Percentiles rank a stretch among this genome's conserved stretches.
phyloP scores from a whole-genome alignment of 2,329 filamentous ascomycete species.

The Exophiala sp. region DNA sequence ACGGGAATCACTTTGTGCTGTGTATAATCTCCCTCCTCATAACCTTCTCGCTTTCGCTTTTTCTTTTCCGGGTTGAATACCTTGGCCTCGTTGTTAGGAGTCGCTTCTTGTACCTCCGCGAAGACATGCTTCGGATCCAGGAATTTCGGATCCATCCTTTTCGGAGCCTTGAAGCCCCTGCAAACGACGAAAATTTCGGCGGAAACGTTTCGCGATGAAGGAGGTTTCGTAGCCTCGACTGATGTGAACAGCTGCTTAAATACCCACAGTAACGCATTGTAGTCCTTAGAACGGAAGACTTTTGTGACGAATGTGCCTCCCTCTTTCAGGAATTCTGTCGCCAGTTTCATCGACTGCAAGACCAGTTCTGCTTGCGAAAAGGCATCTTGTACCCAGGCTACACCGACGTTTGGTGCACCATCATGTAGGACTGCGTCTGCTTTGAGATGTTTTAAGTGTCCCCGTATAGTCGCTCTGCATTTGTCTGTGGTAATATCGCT shows the following conservation, averaged over 20 bases:
- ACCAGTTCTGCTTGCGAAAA: constrained; percentile 95
- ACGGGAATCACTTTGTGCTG: constrained; percentile 87
- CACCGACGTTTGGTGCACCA: constrained; percentile 95
- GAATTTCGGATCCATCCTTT: constrained; percentile 86
- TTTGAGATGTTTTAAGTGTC: constrained; percentile 93
- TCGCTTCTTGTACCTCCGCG: constrained; percentile 79
- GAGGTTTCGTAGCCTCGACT: constrained; percentile 96
- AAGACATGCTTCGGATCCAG: constrained; percentile 87
- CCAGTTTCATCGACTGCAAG: constrained; percentile 85
- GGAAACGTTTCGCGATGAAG: constrained; percentile 90
- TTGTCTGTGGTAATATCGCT: constrained; percentile 98
- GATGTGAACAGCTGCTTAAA: constrained; percentile 95
- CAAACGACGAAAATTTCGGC: constrained; percentile 99
- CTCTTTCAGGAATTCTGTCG: constrained; percentile 85
- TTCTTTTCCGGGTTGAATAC: constrained; percentile 97
- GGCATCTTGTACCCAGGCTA: constrained; percentile 95
- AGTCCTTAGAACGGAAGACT: constrained; percentile 95
- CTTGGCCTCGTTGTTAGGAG: constrained; percentile 93
- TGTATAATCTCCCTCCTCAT: constrained; percentile 91
- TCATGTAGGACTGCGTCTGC: constrained; percentile 94
- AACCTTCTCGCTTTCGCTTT: constrained; percentile 96
- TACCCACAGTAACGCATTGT: constrained; percentile 93
- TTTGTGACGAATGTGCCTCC: constrained; percentile 96
- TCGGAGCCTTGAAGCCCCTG: constrained; percentile 90
- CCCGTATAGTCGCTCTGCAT: constrained; percentile 82